Conservation (phyloP, 2,329 filamentous ascomycete species). For the Rasamsonia emersonii region DNA sequence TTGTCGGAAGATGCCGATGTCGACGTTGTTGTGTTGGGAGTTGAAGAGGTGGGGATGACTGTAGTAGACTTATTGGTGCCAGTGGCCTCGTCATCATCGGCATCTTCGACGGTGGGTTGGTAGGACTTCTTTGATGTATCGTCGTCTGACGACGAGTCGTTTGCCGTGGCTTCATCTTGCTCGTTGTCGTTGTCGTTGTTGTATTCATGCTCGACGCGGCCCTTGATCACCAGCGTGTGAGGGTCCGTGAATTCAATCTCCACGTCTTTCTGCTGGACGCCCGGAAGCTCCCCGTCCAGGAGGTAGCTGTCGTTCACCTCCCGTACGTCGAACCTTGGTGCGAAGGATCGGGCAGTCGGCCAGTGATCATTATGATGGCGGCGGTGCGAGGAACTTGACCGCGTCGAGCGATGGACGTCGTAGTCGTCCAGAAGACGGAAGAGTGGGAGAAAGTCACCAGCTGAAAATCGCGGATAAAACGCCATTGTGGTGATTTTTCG, state of each 20-base stretch:
- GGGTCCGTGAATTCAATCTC: slow-evolving; percentile 40
- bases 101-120: slow-evolving; percentile 49
- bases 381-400: slow-evolving; percentile 12
- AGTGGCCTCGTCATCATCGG: slow-evolving; percentile 23
- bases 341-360: slow-evolving; percentile 26
- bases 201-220: slow-evolving; percentile 28
- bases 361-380: too few relatives aligned
- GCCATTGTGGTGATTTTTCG: slow-evolving; percentile 26
- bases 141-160: slow-evolving; percentile 9
- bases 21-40: neutral
- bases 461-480: slow-evolving; percentile 26
- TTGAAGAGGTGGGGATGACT: slow-evolving; percentile 1
- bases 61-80: slow-evolving; percentile 1
- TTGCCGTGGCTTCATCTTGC: slow-evolving; percentile 12
- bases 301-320: slow-evolving; percentile 33
- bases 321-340: slow-evolving; percentile 36
- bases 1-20: neutral
- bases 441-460: slow-evolving; percentile 30
- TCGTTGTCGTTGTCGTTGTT: slow-evolving; percentile 13
- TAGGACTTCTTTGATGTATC: slow-evolving; percentile 20
- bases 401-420: slow-evolving; percentile 22
- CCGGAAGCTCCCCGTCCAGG: slow-evolving; percentile 39
- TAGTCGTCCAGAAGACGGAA: slow-evolving; percentile 37
- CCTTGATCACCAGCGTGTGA: slow-evolving; percentile 37
- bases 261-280: slow-evolving; percentile 34